Percentiles rank a stretch among this genome's conserved stretches.
Conservation (phyloP, 768 basidiomycete species). For the Asterophora lycoperdoides region DNA sequence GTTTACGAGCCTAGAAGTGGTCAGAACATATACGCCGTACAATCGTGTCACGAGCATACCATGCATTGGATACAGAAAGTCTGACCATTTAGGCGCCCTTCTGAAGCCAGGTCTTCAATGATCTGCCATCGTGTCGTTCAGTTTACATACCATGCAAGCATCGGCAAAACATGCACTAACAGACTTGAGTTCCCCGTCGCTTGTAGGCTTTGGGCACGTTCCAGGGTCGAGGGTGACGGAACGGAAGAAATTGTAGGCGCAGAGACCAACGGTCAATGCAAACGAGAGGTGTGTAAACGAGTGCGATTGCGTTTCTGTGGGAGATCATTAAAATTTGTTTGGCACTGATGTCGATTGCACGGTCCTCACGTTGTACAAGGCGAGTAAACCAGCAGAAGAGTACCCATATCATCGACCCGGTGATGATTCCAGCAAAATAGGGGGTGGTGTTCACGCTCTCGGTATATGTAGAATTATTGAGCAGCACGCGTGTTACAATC, state of each 20-base stretch:
- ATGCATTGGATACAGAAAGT: slow-evolving; percentile 97
- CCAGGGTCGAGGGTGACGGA: slow-evolving; percentile 88
- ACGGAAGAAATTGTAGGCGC: slow-evolving; percentile 88
- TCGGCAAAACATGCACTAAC: slow-evolving; percentile 39
- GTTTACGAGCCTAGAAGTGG: slow-evolving; percentile 65
- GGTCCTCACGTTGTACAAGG: slow-evolving; percentile 58
- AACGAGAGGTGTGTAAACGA: slow-evolving; percentile 75
- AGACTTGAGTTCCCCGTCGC: slow-evolving; percentile 83
- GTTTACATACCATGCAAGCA: neutral
- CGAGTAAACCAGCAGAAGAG: slow-evolving; percentile 76
- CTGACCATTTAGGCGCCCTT: slow-evolving; percentile 88
- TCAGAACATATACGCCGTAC: neutral
- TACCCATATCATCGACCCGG: slow-evolving; percentile 83
- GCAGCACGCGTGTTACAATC: slow-evolving; percentile 81
- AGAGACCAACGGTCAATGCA: slow-evolving; percentile 62
- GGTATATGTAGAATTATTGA: slow-evolving; percentile 78
- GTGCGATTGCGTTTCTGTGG: slow-evolving; percentile 70
- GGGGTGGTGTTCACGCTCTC: slow-evolving; percentile 84
- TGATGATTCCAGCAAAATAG: slow-evolving; percentile 91
- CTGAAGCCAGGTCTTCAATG: slow-evolving; percentile 86
- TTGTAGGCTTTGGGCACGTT: slow-evolving; percentile 72
- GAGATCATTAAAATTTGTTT: slow-evolving; percentile 6
- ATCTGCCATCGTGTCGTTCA: slow-evolving; percentile 42
- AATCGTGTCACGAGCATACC: slow-evolving; percentile 40
- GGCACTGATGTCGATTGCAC: too few species aligned